Percentiles rank a stretch among this genome's conserved stretches.
Evolutionary conservation across 306 rosid species (phyloP).

Genomic region (Erythrophleum fordii): DNA sequence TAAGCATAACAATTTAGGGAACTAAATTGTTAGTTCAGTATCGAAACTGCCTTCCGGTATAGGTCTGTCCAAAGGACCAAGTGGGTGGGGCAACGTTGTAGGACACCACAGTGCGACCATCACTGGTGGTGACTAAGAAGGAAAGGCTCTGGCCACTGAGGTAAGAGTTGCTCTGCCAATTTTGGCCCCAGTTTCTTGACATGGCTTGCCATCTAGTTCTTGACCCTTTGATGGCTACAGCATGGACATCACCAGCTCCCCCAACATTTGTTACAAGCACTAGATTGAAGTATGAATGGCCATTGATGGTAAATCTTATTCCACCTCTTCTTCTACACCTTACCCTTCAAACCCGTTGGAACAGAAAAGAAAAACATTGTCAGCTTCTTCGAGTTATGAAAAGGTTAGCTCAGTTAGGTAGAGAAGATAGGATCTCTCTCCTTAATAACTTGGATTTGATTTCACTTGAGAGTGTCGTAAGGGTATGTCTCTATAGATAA

Average conservation of each 20-base stretch:
- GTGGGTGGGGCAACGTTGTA: conserved; percentile 69
- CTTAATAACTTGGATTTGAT: too few species aligned
- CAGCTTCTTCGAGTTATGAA: neutral
- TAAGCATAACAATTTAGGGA: neutral
- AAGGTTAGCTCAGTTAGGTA: too few species aligned
- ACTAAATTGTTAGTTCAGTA: conserved; percentile 30
- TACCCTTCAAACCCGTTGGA: conserved; percentile 50
- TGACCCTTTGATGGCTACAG: conserved; percentile 75
- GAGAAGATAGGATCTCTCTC: too few species aligned
- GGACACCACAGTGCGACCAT: conserved; percentile 59
- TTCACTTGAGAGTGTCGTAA: too few species aligned
- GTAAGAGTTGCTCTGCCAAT: conserved; percentile 82
- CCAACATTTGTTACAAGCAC: conserved; percentile 85
- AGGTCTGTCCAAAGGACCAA: conserved; percentile 85
- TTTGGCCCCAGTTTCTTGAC: conserved; percentile 92
- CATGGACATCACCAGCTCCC: conserved; percentile 83
- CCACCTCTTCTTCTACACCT: conserved; percentile 81
- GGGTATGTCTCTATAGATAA: too few species aligned
- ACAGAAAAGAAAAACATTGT: neutral
- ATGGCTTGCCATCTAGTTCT: conserved; percentile 72
- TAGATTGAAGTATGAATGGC: conserved; percentile 81
- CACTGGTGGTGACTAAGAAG: conserved; percentile 69
- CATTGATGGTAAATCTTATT: conserved; percentile 75
- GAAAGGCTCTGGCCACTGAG: conserved; percentile 77
- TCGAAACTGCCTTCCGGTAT: conserved; percentile 69